phyloP scores from a whole-genome alignment of 345 rosid species.

The Populus euphratica region DNA sequence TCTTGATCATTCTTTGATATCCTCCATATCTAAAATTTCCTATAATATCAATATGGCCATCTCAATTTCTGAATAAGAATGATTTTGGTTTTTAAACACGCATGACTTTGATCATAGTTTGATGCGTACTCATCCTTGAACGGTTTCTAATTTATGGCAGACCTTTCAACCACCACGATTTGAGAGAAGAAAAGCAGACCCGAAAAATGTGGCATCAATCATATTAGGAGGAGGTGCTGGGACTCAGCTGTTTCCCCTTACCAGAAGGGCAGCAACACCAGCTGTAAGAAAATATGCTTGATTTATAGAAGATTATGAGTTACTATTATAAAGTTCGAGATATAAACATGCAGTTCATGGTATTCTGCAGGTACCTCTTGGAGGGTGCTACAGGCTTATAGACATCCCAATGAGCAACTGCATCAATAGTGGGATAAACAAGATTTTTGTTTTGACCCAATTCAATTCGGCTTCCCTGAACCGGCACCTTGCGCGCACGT shows the following conservation, averaged over 20 bases:
- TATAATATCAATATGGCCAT: neutral
- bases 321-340: neutral
- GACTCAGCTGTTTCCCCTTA: slow-evolving; percentile 85
- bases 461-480: slow-evolving; percentile 95
- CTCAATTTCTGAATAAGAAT: neutral
- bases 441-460: slow-evolving; percentile 88
- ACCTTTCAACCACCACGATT: slow-evolving; percentile 42
- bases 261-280: slow-evolving; percentile 84
- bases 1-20: neutral
- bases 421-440: slow-evolving; percentile 90
- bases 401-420: slow-evolving; percentile 98
- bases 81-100: neutral
- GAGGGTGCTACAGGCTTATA: slow-evolving; percentile 90
- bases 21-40: neutral
- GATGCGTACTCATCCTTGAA: neutral
- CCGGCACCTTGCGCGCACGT: slow-evolving; percentile 84
- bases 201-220: slow-evolving; percentile 80
- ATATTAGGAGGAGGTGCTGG: slow-evolving; percentile 96
- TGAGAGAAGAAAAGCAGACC: slow-evolving; percentile 61
- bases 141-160: slow-evolving; percentile 29
- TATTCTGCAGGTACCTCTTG: slow-evolving; percentile 73
- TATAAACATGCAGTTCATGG: neutral
- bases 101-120: neutral
- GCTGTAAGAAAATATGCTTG: slow-evolving; percentile 55
- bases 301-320: neutral